phyloP scores from a whole-genome alignment of 2,329 filamentous ascomycete species.

The Sphaceloma murrayae region DNA sequence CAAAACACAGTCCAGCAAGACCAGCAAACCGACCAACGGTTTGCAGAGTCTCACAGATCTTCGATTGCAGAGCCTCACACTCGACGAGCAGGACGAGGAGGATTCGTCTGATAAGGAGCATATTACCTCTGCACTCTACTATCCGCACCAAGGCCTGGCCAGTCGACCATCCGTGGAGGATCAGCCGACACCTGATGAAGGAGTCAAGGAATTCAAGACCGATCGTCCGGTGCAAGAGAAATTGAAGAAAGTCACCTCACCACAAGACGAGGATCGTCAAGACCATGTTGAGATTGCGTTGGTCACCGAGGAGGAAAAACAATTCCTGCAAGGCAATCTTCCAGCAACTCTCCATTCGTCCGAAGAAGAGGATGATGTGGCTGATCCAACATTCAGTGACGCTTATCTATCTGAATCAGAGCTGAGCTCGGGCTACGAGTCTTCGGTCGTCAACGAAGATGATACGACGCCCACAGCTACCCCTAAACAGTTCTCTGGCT shows the following conservation, averaged over 20 bases:
- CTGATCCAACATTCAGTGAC: slow-evolving; percentile 22
- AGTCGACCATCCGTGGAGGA: background rate
- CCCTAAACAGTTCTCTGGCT: slow-evolving; percentile 23
- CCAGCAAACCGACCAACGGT: slow-evolving; percentile 20
- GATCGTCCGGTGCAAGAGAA: background rate
- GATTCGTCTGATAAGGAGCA: slow-evolving; percentile 71
- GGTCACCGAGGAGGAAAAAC: slow-evolving; percentile 50
- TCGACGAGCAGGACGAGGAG: slow-evolving; percentile 35
- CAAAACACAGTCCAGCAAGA: background rate
- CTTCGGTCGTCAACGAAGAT: slow-evolving; percentile 39
- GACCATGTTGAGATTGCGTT: slow-evolving; percentile 55
- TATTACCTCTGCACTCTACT: slow-evolving; percentile 75
- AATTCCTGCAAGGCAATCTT: slow-evolving; percentile 52
- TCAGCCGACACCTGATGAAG: slow-evolving; percentile 5
- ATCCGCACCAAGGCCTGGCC: slow-evolving; percentile 58
- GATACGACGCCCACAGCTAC: slow-evolving; percentile 41
- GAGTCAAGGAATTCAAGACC: background rate
- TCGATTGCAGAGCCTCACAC: slow-evolving; percentile 3
- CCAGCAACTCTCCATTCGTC: slow-evolving; percentile 29
- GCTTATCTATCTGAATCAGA: slow-evolving; percentile 28
- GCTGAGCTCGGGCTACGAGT: slow-evolving; percentile 33
- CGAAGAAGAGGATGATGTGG: slow-evolving; percentile 27
- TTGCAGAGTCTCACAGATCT: slow-evolving; percentile 16
- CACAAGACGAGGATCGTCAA: slow-evolving; percentile 14
- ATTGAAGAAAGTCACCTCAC: slow-evolving; percentile 14